Evolutionary conservation across 768 basidiomycete species (phyloP).

Genomic region (Paxillus involutus): DNA sequence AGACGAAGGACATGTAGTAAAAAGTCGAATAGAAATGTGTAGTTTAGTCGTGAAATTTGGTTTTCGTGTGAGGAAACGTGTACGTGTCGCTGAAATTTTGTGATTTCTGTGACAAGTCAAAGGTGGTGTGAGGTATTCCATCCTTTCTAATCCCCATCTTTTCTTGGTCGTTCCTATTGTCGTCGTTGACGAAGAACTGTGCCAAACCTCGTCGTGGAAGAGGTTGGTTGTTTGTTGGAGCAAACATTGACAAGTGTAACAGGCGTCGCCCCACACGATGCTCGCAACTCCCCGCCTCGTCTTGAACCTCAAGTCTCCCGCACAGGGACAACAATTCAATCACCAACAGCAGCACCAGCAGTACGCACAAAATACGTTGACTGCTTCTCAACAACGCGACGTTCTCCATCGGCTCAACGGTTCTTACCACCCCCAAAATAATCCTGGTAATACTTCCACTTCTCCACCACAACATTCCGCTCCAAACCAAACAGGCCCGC

Average conservation of each 20-base stretch:
- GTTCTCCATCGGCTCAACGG: slow-evolving; percentile 28
- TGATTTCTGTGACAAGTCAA: slow-evolving; percentile 6
- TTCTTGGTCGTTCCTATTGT: slow-evolving; percentile 9
- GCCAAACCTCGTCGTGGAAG: slow-evolving; percentile 6
- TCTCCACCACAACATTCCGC: neutral
- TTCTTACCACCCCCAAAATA: slow-evolving; percentile 29
- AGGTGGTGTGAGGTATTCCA: neutral
- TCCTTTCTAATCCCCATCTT: slow-evolving; percentile 7
- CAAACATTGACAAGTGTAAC: slow-evolving; percentile 26
- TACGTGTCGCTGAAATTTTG: neutral
- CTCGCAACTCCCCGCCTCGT: slow-evolving; percentile 34
- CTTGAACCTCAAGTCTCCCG: slow-evolving; percentile 31
- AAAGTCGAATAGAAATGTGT: neutral
- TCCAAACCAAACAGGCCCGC: slow-evolving; percentile 21
- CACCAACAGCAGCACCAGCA: slow-evolving; percentile 21
- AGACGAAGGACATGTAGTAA: neutral
- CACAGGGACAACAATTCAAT: slow-evolving; percentile 17
- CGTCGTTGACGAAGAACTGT: neutral
- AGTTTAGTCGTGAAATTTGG: neutral
- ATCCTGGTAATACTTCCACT: slow-evolving; percentile 2
- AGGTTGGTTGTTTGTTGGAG: slow-evolving; percentile 32
- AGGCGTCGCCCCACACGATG: slow-evolving; percentile 25
- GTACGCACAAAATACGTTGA: slow-evolving; percentile 28
- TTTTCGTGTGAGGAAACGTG: neutral
- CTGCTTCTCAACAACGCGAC: slow-evolving; percentile 26